Conservation (phyloP, 768 basidiomycete species). For the Russula griseocarnosa region DNA sequence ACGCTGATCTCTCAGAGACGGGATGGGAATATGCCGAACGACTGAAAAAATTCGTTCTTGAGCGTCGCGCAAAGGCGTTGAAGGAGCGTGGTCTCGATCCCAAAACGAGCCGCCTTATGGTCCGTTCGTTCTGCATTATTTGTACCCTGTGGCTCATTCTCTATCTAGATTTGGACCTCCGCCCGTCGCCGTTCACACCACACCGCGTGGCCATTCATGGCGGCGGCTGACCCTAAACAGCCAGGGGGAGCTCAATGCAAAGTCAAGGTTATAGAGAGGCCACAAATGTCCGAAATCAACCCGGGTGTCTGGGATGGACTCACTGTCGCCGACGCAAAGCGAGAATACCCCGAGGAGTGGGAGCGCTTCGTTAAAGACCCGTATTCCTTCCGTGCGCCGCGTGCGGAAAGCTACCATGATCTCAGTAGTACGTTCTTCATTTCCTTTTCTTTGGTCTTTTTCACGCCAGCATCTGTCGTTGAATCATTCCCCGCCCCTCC, state of each 20-base stretch:
- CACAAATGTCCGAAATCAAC: conserved; percentile 97
- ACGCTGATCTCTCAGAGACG: conserved; percentile 90
- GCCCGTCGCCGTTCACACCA: conserved; percentile 90
- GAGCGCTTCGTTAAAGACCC: conserved; percentile 89
- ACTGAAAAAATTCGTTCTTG: conserved; percentile 85
- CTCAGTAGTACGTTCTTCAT: conserved; percentile 56
- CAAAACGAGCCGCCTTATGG: conserved; percentile 59
- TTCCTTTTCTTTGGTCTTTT: not conserved
- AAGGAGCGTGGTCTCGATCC: conserved; percentile 67
- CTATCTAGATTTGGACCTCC: conserved; percentile 88
- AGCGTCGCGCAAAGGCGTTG: conserved; percentile 71
- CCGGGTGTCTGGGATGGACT: conserved; percentile 97
- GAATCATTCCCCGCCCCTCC: not conserved
- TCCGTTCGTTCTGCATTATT: conserved; percentile 36
- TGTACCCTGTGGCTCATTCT: conserved; percentile 2
- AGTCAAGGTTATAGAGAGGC: conserved; percentile 89
- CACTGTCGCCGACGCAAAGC: conserved; percentile 82
- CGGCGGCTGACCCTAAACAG: conserved; percentile 29
- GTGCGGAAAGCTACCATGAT: conserved; percentile 98
- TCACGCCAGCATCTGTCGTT: conserved; percentile 22
- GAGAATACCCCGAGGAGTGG: conserved; percentile 92
- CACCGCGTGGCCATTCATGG: conserved; percentile 91
- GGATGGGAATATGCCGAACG: conserved; percentile 95
- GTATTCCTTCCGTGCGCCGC: conserved; percentile 84
- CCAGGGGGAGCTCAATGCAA: conserved; percentile 36